These are phyloP conservation scores for Leucaena leucocephala DNA, from an alignment of 306 rosid genomes.

Conservation along the genomic window DNA sequence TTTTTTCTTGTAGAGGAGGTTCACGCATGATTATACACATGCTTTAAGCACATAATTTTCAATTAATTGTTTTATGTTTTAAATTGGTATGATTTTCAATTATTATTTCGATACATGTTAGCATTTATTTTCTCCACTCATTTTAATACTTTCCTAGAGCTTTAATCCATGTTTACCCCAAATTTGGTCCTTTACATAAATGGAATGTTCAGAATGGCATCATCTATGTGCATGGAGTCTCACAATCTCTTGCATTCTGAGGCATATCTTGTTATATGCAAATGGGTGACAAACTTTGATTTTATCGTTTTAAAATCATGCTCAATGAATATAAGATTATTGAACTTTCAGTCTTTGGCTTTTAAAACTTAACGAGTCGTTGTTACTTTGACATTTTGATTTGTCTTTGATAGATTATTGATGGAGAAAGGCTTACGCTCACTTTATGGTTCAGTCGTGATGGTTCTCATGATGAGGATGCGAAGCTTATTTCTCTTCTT, in stretches of 20 bases:
- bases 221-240: slow-evolving; percentile 1
- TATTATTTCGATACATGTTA: not conserved
- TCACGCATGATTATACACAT: not conserved
- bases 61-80: not conserved
- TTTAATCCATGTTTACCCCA: not conserved
- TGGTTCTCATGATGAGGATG: slow-evolving; percentile 82
- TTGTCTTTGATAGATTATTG: slow-evolving; percentile 62
- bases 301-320: not conserved
- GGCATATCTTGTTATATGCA: slow-evolving; percentile 23
- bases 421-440: slow-evolving; percentile 92
- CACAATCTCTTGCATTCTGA: not conserved
- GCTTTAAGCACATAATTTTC: not conserved
- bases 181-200: slow-evolving; percentile 20
- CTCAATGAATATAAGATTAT: not conserved
- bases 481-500: slow-evolving; percentile 70
- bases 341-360: not conserved
- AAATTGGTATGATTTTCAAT: not conserved
- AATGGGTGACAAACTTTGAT: not conserved
- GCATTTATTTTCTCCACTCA: not conserved
- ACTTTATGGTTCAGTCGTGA: slow-evolving; percentile 93
- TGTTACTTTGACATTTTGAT: slow-evolving; percentile 9
- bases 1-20: slow-evolving; percentile 2
- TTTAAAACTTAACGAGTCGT: not conserved
- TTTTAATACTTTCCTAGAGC: slow-evolving; percentile 1
- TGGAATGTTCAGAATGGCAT: slow-evolving; percentile 9